phyloP scores from a whole-genome alignment of 176 grass and related monocot genomes.

The Tuctoria greenei region DNA sequence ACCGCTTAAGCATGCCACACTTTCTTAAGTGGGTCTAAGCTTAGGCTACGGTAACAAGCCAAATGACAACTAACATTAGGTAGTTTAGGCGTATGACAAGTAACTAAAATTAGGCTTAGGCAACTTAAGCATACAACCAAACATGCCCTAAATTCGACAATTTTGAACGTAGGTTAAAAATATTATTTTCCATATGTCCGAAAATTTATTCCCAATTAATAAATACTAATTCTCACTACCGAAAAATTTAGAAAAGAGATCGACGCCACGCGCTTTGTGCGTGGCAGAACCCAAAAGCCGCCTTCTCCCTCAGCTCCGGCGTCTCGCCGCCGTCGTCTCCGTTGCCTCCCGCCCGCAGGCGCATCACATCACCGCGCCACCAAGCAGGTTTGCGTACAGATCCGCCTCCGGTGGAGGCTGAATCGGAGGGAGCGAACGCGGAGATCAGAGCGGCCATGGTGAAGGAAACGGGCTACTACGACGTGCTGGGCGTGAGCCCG shows the following conservation, averaged over 20 bases:
- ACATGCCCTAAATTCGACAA: too few relatives aligned
- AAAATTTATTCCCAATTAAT: too few relatives aligned
- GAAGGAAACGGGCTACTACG: conserved; percentile 91
- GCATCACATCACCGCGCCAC: not conserved
- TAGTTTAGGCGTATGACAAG: too few relatives aligned
- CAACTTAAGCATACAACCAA: too few relatives aligned
- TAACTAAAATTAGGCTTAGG: too few relatives aligned
- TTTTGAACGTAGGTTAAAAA: too few relatives aligned
- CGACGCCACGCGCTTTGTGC: conserved; percentile 40
- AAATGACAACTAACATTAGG: too few relatives aligned
- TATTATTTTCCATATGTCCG: too few relatives aligned
- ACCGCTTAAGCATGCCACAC: too few relatives aligned
- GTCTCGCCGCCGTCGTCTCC: not conserved
- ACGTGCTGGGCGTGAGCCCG: conserved; percentile 76
- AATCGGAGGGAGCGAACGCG: conserved; percentile 1
- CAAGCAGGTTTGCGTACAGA: not conserved
- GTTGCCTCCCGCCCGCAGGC: not conserved
- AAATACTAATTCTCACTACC: not conserved
- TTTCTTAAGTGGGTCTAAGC: too few relatives aligned
- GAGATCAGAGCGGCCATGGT: conserved; percentile 60
- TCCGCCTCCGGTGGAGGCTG: not conserved
- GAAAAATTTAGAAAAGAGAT: not conserved
- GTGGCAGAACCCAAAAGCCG: conserved; percentile 41
- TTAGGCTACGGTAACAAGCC: too few relatives aligned
- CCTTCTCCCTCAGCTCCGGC: conserved; percentile 24